Evolutionary conservation across 73 alveolate species (phyloP), one percentile per base, ranked within the genome.

Genomic region (Symbiodinium natans): DNA sequence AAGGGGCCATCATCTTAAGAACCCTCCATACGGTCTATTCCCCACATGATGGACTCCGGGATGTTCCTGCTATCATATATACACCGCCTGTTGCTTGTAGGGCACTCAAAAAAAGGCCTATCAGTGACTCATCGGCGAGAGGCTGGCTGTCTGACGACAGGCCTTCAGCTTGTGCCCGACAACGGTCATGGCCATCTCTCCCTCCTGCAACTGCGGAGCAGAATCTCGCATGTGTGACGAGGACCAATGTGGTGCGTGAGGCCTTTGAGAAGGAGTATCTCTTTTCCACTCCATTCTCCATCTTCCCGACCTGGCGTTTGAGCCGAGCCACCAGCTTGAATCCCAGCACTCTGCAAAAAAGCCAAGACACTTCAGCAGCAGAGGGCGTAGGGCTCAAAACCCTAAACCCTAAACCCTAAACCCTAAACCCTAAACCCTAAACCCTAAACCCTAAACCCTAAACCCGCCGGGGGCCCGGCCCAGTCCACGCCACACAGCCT

Each of bases 211-310:
- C 8, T 59, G 77, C 29, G 33, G 31, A 31, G 38, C 2, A 0
- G 38, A 46, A 46, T 13, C 59, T 13, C 59, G 59, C 59, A 46
- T 46, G 59, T n/a, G n/a, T n/a, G n/a, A n/a, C n/a, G n/a, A n/a
- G n/a, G n/a, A 46, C 13, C 59, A 23, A 27, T 21, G 34, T 23
- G 77, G 36, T 19, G 39, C 77, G 31, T n/a, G 68, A 21, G 5
- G 59, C 97, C 97, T 90, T 41, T 8, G 88, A 68, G 97, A 90
- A 90, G 33, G 31, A 36, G 80, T 71, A 90, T 85, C 77, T 90
- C 97, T 90, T 90, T 42, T 90, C 97, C 36, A 90, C 97, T 19
- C 97, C 97, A n/a, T 90, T 90, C 88, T 90, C 97, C 97, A 90
- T 90, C 34, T 82, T 48, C 36, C 97, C 97, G 23, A 90, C 97